Evolutionary conservation across 306 rosid genomes (phyloP), one percentile per base, ranked within the genome.

Genomic region (Cicer pinnatifidum): DNA sequence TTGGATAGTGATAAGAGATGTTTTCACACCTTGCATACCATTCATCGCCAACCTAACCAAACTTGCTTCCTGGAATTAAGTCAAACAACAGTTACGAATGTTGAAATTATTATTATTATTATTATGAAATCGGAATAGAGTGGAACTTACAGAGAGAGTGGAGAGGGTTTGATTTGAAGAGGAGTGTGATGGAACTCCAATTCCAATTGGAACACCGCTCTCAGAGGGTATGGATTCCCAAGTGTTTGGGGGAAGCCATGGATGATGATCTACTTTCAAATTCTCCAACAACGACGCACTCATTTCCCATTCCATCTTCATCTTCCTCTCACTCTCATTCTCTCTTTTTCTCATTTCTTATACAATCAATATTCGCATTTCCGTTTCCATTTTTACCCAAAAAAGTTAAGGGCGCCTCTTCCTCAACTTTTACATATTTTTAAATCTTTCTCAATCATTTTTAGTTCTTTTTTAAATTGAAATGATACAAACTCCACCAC

Each of bases 161-260:
- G 96, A 84, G 46, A 84, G 83, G 23, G 82, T 73, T 58, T 67
- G 82, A 43, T 75, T 81, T 20, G 88, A 47, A 10, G 35, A 47
- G 16, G 70, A 52, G 20, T 12, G 71, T 11, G 90, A 4, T 28
- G 13, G 12, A 5, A 11, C 47, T n/a, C 11, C 23, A 0, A 59
- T 15, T 9, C 23, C 47, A 0, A 61, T 28, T 28, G 35, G 5
- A 28, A 28, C 11, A 6, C 91, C 93, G 45, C 85, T 88, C 65
- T 91, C 91, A 13, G 80, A 86, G 75, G 89, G 79, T 23, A 85
- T 83, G 33, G 97, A 89, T 73, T 89, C 96, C 98, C 96, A 94
- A 4, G 92, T 79, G 57, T 47, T 72, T 7, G 98, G 95, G 44
- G 95, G 90, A 83, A 94, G 78, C 91, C 89, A 85, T 56, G 96